These are phyloP conservation scores for Eucalyptus globulus DNA, from an alignment of 345 rosid species.

Conservation along the genomic window DNA sequence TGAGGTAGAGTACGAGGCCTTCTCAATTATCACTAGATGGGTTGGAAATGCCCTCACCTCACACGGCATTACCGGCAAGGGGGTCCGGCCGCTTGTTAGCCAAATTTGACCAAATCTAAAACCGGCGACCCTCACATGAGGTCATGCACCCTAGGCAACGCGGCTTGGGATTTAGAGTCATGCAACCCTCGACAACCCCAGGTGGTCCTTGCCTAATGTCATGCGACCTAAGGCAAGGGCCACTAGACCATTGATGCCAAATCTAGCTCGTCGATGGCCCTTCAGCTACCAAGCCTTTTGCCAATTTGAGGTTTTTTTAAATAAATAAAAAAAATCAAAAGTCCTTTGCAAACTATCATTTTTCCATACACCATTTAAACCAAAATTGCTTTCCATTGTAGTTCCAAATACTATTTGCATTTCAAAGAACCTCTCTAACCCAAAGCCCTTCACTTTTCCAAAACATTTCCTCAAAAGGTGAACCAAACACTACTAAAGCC, in stretches of 20 bases:
- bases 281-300: background rate
- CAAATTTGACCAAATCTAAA: background rate
- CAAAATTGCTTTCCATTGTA: no score
- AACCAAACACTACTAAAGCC: background rate
- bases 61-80: accelerated
- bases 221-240: background rate
- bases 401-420: no score
- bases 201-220: no score
- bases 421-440: no score
- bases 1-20: background rate
- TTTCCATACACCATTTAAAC: no score
- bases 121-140: accelerated
- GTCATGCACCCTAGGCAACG: accelerated
- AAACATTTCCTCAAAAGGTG: background rate
- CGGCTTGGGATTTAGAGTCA: background rate
- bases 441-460: no score
- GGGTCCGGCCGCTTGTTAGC: background rate
- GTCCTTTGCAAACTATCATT: no score
- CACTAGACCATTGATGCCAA: background rate
- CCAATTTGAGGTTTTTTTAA: background rate
- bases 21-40: background rate
- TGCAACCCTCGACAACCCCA: background rate
- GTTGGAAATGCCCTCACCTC: background rate
- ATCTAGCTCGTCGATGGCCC: no score
- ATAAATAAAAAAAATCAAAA: background rate